phyloP scores from a whole-genome alignment of 495 filamentous ascomycete species.

The Aspergillus cavernicola region DNA sequence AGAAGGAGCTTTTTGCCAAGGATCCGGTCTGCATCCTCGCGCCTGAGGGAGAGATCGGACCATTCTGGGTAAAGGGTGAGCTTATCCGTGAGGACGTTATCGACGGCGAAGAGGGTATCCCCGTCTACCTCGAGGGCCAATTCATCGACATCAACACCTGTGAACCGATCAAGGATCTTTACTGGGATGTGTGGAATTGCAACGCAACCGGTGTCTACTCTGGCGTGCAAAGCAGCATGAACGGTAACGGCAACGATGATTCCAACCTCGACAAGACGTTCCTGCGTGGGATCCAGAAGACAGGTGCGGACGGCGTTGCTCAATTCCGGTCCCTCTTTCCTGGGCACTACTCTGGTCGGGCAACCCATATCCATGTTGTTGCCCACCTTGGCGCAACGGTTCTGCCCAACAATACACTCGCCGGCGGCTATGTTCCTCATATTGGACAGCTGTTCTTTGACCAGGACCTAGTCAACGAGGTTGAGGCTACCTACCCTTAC shows the following conservation, averaged over 20 bases:
- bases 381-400: conserved; percentile 43
- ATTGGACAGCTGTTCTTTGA: conserved; percentile 62
- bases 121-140: conserved; percentile 51
- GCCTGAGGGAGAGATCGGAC: conserved; percentile 28
- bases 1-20: conserved; percentile 19
- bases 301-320: conserved; percentile 45
- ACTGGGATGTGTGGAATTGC: conserved; percentile 54
- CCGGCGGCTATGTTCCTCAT: conserved; percentile 47
- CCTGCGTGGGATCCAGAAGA: conserved; percentile 49
- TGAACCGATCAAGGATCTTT: conserved; percentile 43
- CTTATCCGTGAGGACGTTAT: conserved; percentile 48
- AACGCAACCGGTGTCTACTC: conserved; percentile 55
- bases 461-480: conserved; percentile 40
- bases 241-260: conserved; percentile 22
- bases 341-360: conserved; percentile 49
- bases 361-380: conserved; percentile 47
- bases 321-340: conserved; percentile 50
- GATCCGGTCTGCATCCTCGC: conserved; percentile 22
- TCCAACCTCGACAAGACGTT: conserved; percentile 46
- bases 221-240: conserved; percentile 18
- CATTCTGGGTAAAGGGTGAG: conserved; percentile 39
- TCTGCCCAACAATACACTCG: conserved; percentile 46
- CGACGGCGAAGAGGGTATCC: conserved; percentile 46
- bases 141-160: conserved; percentile 53
- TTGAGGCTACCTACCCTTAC: conserved; percentile 51